phyloP scores from a whole-genome alignment of 306 rosid genomes.

The Lathyrus sativus region DNA sequence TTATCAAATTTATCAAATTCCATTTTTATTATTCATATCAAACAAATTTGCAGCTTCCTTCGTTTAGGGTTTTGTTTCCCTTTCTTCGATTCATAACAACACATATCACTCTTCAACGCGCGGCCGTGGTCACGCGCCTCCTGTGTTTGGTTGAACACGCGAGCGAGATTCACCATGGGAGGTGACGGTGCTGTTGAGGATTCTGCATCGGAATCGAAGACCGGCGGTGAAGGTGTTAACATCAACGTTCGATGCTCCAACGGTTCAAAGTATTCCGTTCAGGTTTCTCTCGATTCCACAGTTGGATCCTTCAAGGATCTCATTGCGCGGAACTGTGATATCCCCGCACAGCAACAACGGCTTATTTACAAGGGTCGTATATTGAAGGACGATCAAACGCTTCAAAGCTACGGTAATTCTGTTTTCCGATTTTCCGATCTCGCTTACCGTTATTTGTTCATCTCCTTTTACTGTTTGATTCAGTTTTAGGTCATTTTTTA shows the following conservation, averaged over 20 bases:
- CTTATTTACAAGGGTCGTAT: slow-evolving; percentile 90
- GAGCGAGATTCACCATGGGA: slow-evolving; percentile 40
- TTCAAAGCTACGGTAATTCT: slow-evolving; percentile 67
- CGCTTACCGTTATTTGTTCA: background rate
- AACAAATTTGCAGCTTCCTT: too few relatives aligned
- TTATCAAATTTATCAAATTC: too few relatives aligned
- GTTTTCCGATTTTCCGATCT: slow-evolving; percentile 38
- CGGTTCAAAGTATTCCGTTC: slow-evolving; percentile 69
- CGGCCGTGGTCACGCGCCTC: slow-evolving; percentile 36
- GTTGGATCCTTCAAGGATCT: slow-evolving; percentile 64
- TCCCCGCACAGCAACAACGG: slow-evolving; percentile 75
- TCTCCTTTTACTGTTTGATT: background rate
- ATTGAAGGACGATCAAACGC: slow-evolving; percentile 79
- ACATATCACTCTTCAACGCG: background rate
- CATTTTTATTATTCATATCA: too few relatives aligned
- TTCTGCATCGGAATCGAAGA: slow-evolving; percentile 36
- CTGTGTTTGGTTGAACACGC: background rate
- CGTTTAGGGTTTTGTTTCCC: slow-evolving; percentile 33
- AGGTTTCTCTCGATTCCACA: slow-evolving; percentile 53
- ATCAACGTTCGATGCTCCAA: slow-evolving; percentile 73
- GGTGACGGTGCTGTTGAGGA: slow-evolving; percentile 54
- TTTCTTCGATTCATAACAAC: background rate
- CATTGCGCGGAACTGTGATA: slow-evolving; percentile 58
- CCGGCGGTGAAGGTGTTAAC: slow-evolving; percentile 39
- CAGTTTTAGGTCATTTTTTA: background rate